phyloP scores from a whole-genome alignment of 2,329 filamentous ascomycete genomes.

The Erysiphe pulchra region DNA sequence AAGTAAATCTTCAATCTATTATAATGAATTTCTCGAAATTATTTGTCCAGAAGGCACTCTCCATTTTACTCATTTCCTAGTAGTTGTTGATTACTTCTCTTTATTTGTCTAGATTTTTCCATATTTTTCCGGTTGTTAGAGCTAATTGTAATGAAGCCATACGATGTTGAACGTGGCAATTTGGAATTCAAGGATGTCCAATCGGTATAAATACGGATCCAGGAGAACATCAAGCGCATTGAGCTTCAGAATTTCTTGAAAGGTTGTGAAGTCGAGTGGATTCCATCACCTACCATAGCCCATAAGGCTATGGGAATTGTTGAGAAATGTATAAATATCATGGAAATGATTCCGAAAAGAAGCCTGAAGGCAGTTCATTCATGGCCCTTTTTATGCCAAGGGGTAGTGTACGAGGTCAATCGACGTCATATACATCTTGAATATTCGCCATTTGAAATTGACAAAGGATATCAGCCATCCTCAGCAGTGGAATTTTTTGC shows the following conservation, averaged over 20 bases:
- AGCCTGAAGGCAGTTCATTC: background rate
- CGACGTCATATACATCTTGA: background rate
- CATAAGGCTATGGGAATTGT: background rate
- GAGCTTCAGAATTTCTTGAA: background rate
- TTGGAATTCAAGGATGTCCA: background rate
- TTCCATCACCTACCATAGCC: background rate
- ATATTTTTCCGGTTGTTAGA: background rate
- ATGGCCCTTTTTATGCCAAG: background rate
- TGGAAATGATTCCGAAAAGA: background rate
- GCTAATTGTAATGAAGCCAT: background rate
- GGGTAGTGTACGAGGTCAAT: background rate
- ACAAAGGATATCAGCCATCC: background rate
- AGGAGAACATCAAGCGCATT: background rate
- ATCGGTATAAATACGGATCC: background rate
- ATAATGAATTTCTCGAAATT: background rate
- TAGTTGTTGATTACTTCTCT: background rate
- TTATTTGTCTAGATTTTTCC: background rate
- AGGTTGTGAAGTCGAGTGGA: background rate
- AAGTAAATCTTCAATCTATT: background rate
- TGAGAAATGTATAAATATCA: conserved; percentile 1
- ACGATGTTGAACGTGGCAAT: background rate
- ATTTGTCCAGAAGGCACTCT: background rate
- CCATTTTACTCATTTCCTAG: background rate
- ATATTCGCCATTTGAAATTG: too few species aligned
- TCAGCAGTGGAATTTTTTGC: background rate